These are phyloP conservation scores for Trichomonascus vanleenenianus DNA, from an alignment of 805 yeast genomes.

Conservation along the genomic window DNA sequence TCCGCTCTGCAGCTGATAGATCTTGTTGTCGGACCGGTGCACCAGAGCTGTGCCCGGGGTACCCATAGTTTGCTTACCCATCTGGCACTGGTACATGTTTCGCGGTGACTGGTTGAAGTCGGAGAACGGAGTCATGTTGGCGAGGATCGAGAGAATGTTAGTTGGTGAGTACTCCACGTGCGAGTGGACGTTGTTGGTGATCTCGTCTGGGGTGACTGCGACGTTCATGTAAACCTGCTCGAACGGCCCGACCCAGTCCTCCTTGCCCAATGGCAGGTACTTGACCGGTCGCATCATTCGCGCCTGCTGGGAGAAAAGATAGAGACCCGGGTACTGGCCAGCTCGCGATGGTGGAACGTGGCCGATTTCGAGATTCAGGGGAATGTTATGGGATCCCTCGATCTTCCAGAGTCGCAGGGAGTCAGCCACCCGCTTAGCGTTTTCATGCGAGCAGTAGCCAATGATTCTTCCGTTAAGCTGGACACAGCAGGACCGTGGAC, in stretches of 20 bases:
- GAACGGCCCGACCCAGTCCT: conserved; percentile 91
- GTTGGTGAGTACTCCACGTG: conserved; percentile 97
- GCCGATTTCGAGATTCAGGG: conserved; percentile 84
- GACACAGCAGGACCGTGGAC: conserved; percentile 80
- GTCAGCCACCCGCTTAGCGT: conserved; percentile 79
- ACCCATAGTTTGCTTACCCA: conserved; percentile 99
- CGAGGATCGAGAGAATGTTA: conserved; percentile 86
- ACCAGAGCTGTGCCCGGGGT: conserved; percentile 95
- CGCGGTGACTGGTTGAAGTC: conserved; percentile 99
- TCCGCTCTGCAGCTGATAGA: conserved; percentile 88
- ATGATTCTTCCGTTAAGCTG: conserved; percentile 88
- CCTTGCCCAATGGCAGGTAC: conserved; percentile 75
- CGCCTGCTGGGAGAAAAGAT: conserved; percentile 82
- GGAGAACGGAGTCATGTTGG: conserved; percentile 95
- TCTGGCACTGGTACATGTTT: conserved; percentile 99
- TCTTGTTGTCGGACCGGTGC: conserved; percentile 90
- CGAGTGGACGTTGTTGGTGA: conserved; percentile 68
- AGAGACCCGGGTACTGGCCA: conserved; percentile 97
- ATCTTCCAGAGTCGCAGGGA: conserved; percentile 91
- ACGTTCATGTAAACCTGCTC: conserved; percentile 96
- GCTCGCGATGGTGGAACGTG: conserved; percentile 91
- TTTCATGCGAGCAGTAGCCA: conserved; percentile 91
- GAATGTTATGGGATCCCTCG: conserved; percentile 52
- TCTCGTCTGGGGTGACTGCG: conserved; percentile 91
- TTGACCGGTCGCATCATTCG: conserved; percentile 95